Base-by-base conservation (phyloP, 2,329 filamentous ascomycete species). In the Fusarium oligoseptatum region DNA sequence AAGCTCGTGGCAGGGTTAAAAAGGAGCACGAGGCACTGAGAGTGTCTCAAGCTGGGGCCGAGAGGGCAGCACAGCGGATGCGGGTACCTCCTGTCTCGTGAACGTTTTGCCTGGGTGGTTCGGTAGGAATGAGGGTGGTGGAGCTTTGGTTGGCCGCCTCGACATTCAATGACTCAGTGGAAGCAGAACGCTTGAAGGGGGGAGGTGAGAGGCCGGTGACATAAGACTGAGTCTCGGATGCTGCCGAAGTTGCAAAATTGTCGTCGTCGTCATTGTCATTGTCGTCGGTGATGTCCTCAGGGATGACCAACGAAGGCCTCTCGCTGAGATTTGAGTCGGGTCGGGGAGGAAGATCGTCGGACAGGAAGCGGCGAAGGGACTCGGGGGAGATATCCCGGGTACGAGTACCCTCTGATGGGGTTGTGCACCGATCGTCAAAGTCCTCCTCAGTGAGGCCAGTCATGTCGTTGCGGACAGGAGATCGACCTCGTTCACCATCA, bases 211-310 rank as follows among this genome's bases (percentile, higher is more conserved):
- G 81, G 45, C 83, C 81, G 2, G 87, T 88, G 22, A 83, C 79
- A 67, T 84, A 87, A 1, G 84, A 79, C 24, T 84, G 81, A 3
- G 70, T 83, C 63, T 90, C 88, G 0, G 85, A 85, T 8, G 81
- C 77, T 4, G 87, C 85, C 1, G 87, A 87, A 5, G 85, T 86
- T n/a, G 89, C 89, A 76, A 92, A 92, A 81, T 91, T 91, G 72
- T 91, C 88, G 74, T 92, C 89, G 70, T 92, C 89, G 60, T 91
- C 89, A 52, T 82, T 83, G 80, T 86, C 83, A 50, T 83, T 83
- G 79, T 86, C 83, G 45, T 80, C 81, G 34, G 77, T 76, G 41
- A 81, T 78, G 8, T 84, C 82, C 10, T 84, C 83, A 20, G 83
- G 81, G 9, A 85, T 84, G 22, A 78, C 58, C 10, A 84, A 50